A percentile compares a stretch with the other conserved stretches of the same genome.
These are phyloP conservation scores for Moesziomyces parantarcticus DNA, from an alignment of 1,284 basidiomycete genomes.

Conservation along the genomic window DNA sequence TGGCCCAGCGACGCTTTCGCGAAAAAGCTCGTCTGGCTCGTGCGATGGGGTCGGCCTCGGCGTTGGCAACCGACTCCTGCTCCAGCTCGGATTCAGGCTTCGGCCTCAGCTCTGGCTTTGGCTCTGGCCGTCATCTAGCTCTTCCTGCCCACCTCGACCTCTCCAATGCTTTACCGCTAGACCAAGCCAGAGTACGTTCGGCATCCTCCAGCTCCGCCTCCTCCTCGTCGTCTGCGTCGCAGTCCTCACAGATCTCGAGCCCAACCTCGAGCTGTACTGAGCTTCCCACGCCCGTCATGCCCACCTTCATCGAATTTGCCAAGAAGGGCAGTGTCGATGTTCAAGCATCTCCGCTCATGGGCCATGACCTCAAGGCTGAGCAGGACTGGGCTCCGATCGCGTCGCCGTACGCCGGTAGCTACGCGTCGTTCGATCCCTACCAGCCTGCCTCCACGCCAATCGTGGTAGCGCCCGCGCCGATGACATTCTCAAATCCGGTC, in stretches of 20 bases:
- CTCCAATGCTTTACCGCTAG: slow-evolving; percentile 1
- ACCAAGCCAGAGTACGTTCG: slow-evolving; percentile 11
- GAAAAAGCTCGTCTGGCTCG: slow-evolving; percentile 38
- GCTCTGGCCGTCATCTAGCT: neutral
- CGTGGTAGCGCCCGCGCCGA: slow-evolving; percentile 5
- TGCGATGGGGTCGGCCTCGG: slow-evolving; percentile 5
- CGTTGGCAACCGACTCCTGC: neutral
- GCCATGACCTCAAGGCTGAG: slow-evolving; percentile 5
- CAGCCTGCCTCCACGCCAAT: neutral
- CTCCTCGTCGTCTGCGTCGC: slow-evolving; percentile 10
- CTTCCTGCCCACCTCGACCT: slow-evolving; percentile 23
- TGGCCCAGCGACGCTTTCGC: slow-evolving; percentile 44
- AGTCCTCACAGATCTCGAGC: slow-evolving; percentile 27
- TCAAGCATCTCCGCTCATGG: neutral
- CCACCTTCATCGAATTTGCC: slow-evolving; percentile 8
- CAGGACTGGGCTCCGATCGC: neutral
- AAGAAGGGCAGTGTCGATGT: neutral
- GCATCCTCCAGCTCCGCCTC: slow-evolving; percentile 26
- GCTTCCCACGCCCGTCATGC: slow-evolving; percentile 24
- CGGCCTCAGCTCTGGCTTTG: slow-evolving; percentile 2
- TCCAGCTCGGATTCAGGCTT: neutral
- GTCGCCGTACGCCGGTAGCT: slow-evolving; percentile 5
- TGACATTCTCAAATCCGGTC: slow-evolving; percentile 22
- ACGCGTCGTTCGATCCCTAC: slow-evolving; percentile 3
- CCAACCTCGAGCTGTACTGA: slow-evolving; percentile 27